These are phyloP conservation scores for Chamaenerion angustifolium DNA, from an alignment of 345 rosid species.

Conservation along the genomic window DNA sequence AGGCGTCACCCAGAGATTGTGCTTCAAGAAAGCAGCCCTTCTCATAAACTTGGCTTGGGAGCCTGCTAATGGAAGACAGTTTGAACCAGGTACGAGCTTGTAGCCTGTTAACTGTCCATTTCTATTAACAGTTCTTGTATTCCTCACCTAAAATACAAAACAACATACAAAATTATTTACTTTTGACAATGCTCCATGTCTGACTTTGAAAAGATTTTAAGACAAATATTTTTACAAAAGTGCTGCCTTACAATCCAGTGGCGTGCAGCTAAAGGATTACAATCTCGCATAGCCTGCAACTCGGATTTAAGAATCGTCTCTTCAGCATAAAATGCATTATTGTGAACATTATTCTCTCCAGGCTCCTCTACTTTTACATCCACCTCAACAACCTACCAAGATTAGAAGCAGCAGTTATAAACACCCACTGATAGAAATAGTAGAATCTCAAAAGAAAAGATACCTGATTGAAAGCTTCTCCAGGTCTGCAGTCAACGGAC, in stretches of 20 bases:
- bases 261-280: constrained; percentile 69
- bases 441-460: background rate
- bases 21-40: constrained; percentile 78
- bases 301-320: constrained; percentile 66
- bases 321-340: constrained; percentile 80
- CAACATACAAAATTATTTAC: background rate
- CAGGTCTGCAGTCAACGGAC: constrained; percentile 88
- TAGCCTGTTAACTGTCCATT: constrained; percentile 79
- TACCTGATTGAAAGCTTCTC: constrained; percentile 83
- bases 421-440: background rate
- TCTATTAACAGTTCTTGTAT: constrained; percentile 78
- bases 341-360: constrained; percentile 69
- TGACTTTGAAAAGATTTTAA: too few species aligned
- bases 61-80: constrained; percentile 79
- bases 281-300: constrained; percentile 69
- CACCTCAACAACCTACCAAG: constrained; percentile 67
- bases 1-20: constrained; percentile 81
- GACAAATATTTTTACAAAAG: background rate
- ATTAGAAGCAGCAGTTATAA: background rate
- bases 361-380: constrained; percentile 62
- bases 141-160: constrained; percentile 48
- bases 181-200: too few species aligned
- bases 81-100: constrained; percentile 84
- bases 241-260: constrained; percentile 72
- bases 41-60: constrained; percentile 74